Base-by-base conservation (phyloP, 352 stramenopile species). In the Globisporangium spiculum region DNA sequence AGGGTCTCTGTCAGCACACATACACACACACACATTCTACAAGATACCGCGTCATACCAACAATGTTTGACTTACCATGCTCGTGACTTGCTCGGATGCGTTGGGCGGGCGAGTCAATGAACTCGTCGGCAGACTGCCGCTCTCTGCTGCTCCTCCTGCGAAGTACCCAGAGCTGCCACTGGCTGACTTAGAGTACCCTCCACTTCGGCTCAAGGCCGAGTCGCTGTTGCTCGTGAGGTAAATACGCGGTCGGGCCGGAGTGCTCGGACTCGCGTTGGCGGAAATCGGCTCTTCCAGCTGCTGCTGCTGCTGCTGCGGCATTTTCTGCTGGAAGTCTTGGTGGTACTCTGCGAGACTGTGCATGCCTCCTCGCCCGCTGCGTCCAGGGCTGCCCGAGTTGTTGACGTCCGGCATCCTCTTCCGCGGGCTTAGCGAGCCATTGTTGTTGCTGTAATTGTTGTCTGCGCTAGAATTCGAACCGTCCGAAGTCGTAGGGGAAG, bases 401-500 rank as follows among this genome's bases (percentile, higher is more conserved):
- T 81, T 73, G n/a, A 63, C 20, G 12, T 63, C 57, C 4, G 57
- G 20, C 22, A 52, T 66, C 20, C 61, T 63, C 63, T 73, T 68
- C 58, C 75, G 80, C 41, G 71, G 71, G 44, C 72, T 75, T 46
- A 66, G 66, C 9, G 74, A 53, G 4, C 73, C 63, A 46, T 78
- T 80, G 60, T 88, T 85, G 38, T 34, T 85, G 38, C 30, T 75
- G 67, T 81, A 80, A 68, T 88, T 90, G 73, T 90, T 90, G 76
- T 93, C 84, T 70, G 76, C 71, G 52, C 81, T 91, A 66, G 85
- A 93, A 71, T 84, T 93, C 27, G 86, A 91, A 53, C 86, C 86
- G 60, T 93, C 84, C 9, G 85, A 91, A 4, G 81, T 91, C 62
- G 86, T 93, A 7, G 86, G 85, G 12, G 86, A 92, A 56, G 74